Evolutionary conservation across 2,329 filamentous ascomycete species (phyloP).

Genomic region (Coniochaeta sp.): DNA sequence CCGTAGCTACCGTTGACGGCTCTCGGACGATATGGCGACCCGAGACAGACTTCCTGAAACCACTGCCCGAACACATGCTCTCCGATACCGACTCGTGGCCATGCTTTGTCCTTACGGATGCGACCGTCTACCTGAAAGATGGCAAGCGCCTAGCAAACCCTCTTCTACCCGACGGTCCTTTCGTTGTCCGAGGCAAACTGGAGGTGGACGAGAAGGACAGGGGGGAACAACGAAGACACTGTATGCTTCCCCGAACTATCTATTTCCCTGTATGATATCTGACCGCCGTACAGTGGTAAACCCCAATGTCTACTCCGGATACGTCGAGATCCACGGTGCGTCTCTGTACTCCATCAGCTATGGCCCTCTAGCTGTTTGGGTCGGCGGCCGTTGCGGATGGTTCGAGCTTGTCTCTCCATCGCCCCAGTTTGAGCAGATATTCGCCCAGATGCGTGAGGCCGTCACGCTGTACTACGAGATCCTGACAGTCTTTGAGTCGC

Average conservation of each 20-base stretch:
- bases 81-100: slow-evolving; percentile 45
- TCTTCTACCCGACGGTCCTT: slow-evolving; percentile 52
- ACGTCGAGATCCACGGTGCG: slow-evolving; percentile 48
- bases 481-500: slow-evolving; percentile 45
- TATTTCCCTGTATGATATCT: neutral
- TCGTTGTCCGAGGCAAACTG: slow-evolving; percentile 53
- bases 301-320: slow-evolving; percentile 20
- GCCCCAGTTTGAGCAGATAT: slow-evolving; percentile 47
- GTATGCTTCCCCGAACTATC: neutral
- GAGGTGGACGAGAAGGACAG: slow-evolving; percentile 38
- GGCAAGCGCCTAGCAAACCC: slow-evolving; percentile 51
- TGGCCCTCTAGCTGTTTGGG: slow-evolving; percentile 53
- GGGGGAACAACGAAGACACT: slow-evolving; percentile 27
- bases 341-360: slow-evolving; percentile 46
- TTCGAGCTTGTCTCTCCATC: slow-evolving; percentile 54
- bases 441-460: slow-evolving; percentile 54
- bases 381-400: slow-evolving; percentile 58
- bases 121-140: slow-evolving; percentile 48
- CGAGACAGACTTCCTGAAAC: slow-evolving; percentile 29
- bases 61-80: slow-evolving; percentile 7
- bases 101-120: slow-evolving; percentile 54
- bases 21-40: slow-evolving; percentile 20
- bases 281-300: slow-evolving; percentile 23
- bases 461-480: slow-evolving; percentile 58
- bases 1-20: slow-evolving; percentile 33